Base-by-base conservation (phyloP, 1,284 basidiomycete genomes). In the Cutaneotrichosporon sp. region DNA sequence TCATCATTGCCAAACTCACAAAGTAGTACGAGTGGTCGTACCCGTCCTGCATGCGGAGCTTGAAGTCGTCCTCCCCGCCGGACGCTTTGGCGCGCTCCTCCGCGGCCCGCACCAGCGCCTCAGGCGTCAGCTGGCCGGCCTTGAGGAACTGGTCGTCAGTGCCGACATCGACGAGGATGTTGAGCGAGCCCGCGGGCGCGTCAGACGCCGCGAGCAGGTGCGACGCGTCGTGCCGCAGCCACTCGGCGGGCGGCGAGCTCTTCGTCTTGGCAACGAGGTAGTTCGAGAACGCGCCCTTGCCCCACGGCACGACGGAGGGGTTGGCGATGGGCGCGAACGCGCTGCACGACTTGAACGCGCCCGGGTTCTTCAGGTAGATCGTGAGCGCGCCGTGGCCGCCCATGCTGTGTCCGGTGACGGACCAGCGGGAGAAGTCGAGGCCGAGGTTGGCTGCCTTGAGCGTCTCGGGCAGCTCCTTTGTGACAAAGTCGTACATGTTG, bases 341-440 rank as follows among this genome's bases (percentile, higher is more conserved):
- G 10, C 90, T 94, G n/a, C 82, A 87, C 20, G 90, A 93, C 55
- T 84, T 84, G 77, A 88, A 98, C 57, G 82, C 51, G 5, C 82
- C 70, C 76, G 84, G 53, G 75, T 82, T 68, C 54, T 84, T 80
- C 49, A 98, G 84, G 76, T 97, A 97, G 45, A 97, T 77, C 3
- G 88, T 88, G 24, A 99, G 80, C 6, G 96, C 92, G 17, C 94
- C 96, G 71, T 97, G 92, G 2, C 94, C 93, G 55, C 94, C 94
- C 93, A 92, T 87, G 72, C 83, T 87, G 71, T 93, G 90, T 26
- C 90, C 90, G 66, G 88, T 86, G 66, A 94, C 84, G 20, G 87
- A 89, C 22, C 71, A 68, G 33, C 67, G 68, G 8, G 57, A 51
- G 31, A 68, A 61, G 61, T 74, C 68, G 49, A 78, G 61, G 79